Evolutionary conservation across 2,329 filamentous ascomycete genomes (phyloP).

Genomic region (Sporothrix schenckii): DNA sequence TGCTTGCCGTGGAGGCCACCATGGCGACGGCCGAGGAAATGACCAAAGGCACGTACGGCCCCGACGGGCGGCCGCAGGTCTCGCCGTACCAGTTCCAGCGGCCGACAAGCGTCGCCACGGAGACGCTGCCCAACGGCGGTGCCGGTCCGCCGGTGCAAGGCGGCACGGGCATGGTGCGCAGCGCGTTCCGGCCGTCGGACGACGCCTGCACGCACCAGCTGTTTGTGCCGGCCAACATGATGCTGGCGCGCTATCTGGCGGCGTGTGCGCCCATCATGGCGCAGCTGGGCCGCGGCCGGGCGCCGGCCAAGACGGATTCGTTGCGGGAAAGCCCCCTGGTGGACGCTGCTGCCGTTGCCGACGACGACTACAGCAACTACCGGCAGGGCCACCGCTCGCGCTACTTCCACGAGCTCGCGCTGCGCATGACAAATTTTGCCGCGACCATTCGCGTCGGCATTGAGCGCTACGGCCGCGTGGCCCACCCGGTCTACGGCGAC

Average conservation of each 20-base stretch:
- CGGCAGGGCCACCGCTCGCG: slow-evolving; percentile 25
- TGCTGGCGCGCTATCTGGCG: slow-evolving; percentile 61
- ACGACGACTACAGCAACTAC: slow-evolving; percentile 23
- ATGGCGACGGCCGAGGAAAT: slow-evolving; percentile 66
- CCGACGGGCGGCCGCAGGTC: slow-evolving; percentile 55
- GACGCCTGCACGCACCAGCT: slow-evolving; percentile 77
- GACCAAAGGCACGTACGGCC: slow-evolving; percentile 64
- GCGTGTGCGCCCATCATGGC: slow-evolving; percentile 46
- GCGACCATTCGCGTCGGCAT: slow-evolving; percentile 33
- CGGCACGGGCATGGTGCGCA: slow-evolving; percentile 71
- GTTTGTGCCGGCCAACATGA: slow-evolving; percentile 77
- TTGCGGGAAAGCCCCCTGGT: neutral
- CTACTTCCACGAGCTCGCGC: slow-evolving; percentile 26
- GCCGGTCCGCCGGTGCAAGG: slow-evolving; percentile 71
- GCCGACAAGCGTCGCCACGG: slow-evolving; percentile 66
- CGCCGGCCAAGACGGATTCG: slow-evolving; percentile 39
- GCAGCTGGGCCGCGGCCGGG: slow-evolving; percentile 36
- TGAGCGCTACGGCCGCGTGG: slow-evolving; percentile 33
- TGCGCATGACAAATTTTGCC: slow-evolving; percentile 31
- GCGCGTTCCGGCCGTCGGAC: slow-evolving; percentile 77
- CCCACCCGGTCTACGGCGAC: slow-evolving; percentile 32
- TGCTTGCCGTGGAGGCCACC: slow-evolving; percentile 65
- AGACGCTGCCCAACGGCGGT: slow-evolving; percentile 69
- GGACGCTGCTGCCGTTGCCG: neutral
- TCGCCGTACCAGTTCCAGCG: slow-evolving; percentile 71